Base-by-base conservation (phyloP, 2,329 filamentous ascomycete genomes). In the Sclerotiophoma versabilis region DNA sequence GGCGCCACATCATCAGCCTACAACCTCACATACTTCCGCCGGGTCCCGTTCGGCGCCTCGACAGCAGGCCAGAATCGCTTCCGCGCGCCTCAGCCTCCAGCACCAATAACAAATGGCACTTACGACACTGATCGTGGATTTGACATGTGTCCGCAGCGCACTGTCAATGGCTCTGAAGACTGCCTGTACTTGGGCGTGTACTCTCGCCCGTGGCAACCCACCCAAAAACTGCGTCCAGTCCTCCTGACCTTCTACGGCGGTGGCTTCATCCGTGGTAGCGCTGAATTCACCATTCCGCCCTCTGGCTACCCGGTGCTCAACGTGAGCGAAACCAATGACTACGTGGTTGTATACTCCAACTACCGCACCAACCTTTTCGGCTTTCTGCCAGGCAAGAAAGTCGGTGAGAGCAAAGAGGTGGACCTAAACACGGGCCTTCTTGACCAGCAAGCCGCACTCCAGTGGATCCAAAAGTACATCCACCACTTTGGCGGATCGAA, bases 131-230 rank as follows among this genome's bases (percentile, higher is more conserved):
- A 80, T 56, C 80, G 83, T 43, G 58, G 74, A 15, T 86, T 85
- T 56, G 80, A 84, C 62, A 82, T 83, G 78, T 87, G 84, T 61
- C 80, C 82, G 3, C 84, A 86, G 69, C 76, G 83, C 60, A 83
- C 81, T 0, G 81, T 80, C 49, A 76, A 75, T 30, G 75, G 81
- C 10, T 83, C 83, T 36, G 85, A 87, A 74, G 84, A 87, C 63
- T 87, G 85, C 59, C 75, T 87, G 12, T 86, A 86, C 56, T 77
- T 88, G 2, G 83, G 83, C 10, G 73, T 88, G 0, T 87, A 85
- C 70, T 80, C 82, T 4, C 79, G 84, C 0, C 85, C 84, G 3
- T 87, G 84, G 84, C 73, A 66, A 1, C 65, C 66, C 1, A 39
- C 48, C 20, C 63, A 71, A 3, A 65, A 76, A n/a, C 70, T 80